Conservation (phyloP, 2,329 filamentous ascomycete genomes). For the Exserohilum turcica region DNA sequence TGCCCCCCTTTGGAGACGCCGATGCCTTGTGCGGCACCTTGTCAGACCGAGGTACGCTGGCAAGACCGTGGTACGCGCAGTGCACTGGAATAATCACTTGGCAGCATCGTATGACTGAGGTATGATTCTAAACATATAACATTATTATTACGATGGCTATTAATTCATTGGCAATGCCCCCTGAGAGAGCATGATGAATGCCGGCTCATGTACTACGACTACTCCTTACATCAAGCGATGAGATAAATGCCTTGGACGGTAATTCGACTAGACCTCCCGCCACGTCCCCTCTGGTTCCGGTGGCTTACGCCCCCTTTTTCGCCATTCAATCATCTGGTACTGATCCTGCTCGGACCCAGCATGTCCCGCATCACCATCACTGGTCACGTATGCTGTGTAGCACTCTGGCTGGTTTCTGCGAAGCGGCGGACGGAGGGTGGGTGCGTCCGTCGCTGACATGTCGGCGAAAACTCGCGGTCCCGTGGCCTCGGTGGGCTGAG, state of each 20-base stretch:
- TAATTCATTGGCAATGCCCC: too few species aligned
- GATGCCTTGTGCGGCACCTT: too few species aligned
- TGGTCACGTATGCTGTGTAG: not conserved
- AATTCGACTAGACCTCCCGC: not conserved
- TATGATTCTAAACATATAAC: too few species aligned
- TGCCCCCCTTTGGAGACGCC: too few species aligned
- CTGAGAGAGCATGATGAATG: too few species aligned
- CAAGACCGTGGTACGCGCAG: too few species aligned
- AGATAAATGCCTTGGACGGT: not conserved
- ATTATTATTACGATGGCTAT: too few species aligned
- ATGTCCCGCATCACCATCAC: not conserved
- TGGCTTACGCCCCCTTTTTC: not conserved
- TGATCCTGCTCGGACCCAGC: not conserved
- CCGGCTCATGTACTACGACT: too few species aligned
- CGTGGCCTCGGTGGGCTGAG: not conserved
- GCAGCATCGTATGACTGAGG: too few species aligned
- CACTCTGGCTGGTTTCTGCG: not conserved
- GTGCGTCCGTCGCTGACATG: not conserved
- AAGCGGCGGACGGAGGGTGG: not conserved
- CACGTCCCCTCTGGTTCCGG: not conserved
- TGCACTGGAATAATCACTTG: too few species aligned
- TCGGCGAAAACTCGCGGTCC: constrained; percentile 6
- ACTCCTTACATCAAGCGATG: too few species aligned
- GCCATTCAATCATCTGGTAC: constrained; percentile 6
- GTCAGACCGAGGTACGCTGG: too few species aligned